Percentiles rank a stretch among this genome's conserved stretches.
Conservation (phyloP, 2,329 filamentous ascomycete genomes). For the Fusarium denticulatum region DNA sequence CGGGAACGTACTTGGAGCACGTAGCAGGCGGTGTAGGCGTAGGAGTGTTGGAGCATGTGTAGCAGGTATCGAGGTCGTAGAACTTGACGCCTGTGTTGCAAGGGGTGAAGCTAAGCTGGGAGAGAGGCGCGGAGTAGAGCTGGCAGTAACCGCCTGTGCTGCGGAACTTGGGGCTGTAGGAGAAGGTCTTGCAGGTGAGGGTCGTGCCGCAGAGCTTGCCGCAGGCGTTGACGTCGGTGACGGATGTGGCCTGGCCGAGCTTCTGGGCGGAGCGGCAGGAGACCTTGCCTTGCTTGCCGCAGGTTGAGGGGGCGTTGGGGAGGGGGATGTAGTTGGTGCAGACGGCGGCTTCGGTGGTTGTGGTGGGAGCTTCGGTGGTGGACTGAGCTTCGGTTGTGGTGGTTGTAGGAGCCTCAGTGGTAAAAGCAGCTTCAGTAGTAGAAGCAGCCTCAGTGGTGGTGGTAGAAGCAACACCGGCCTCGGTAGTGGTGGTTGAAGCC, state of each 20-base stretch:
- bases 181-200: constrained; percentile 21
- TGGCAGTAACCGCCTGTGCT: constrained; percentile 1
- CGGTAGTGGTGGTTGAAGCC: not conserved
- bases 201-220: constrained; percentile 7
- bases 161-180: not conserved
- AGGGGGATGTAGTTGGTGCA: constrained; percentile 13
- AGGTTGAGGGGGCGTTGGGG: not conserved
- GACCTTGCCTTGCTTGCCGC: constrained; percentile 19
- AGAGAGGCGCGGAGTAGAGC: not conserved
- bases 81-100: constrained; percentile 22
- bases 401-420: not conserved
- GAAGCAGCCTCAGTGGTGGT: not conserved
- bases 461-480: not conserved
- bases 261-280: constrained; percentile 9
- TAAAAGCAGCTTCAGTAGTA: not conserved
- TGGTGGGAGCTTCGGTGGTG: constrained; percentile 4
- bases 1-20: constrained; percentile 24
- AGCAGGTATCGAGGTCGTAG: constrained; percentile 27
- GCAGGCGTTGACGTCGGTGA: not conserved
- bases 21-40: constrained; percentile 2
- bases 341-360: constrained; percentile 1
- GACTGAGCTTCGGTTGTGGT: not conserved
- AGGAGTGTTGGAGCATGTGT: not conserved
- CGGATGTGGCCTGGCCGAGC: not conserved
- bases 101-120: constrained; percentile 3